Evolutionary conservation across 2,329 filamentous ascomycete genomes (phyloP).

Genomic region (Pezizomycotina sp.): DNA sequence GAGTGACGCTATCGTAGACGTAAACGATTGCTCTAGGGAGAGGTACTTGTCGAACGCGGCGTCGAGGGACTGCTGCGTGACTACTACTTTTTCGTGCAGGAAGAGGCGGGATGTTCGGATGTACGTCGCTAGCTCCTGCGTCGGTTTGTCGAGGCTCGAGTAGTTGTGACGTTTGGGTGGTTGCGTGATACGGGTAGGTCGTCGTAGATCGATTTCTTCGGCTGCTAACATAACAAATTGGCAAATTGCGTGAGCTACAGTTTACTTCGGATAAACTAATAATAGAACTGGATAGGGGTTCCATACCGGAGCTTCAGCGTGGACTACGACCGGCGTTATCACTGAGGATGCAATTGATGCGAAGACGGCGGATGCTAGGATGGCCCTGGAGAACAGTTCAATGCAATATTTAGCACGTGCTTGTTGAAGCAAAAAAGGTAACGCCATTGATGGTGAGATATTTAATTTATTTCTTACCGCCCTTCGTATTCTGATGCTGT

Average conservation of each 20-base stretch:
- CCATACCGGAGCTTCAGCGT: conserved; percentile 18
- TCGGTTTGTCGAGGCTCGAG: conserved; percentile 43
- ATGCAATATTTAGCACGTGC: too few species aligned
- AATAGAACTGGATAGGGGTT: not conserved
- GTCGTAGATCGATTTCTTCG: conserved; percentile 68
- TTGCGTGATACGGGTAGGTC: conserved; percentile 29
- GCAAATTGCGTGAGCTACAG: conserved; percentile 1
- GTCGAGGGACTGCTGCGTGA: conserved; percentile 71
- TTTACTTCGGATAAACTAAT: conserved; percentile 1
- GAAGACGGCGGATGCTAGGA: too few species aligned
- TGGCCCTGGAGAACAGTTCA: too few species aligned
- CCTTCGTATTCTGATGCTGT: too few species aligned
- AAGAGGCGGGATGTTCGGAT: conserved; percentile 66
- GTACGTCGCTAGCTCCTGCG: conserved; percentile 71
- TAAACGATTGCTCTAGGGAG: conserved; percentile 74
- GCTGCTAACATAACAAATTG: conserved; percentile 26
- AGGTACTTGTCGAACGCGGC: conserved; percentile 63
- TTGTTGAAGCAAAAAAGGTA: too few species aligned
- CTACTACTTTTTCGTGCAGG: conserved; percentile 57
- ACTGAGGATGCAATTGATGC: too few species aligned
- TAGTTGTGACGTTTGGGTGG: conserved; percentile 19
- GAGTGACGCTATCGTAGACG: conserved; percentile 70
- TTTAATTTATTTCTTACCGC: too few species aligned
- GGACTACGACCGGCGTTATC: too few species aligned
- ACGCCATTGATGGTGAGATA: too few species aligned